These are phyloP conservation scores for Kuraishia piskuri DNA, from an alignment of 805 yeast species.

Conservation along the genomic window DNA sequence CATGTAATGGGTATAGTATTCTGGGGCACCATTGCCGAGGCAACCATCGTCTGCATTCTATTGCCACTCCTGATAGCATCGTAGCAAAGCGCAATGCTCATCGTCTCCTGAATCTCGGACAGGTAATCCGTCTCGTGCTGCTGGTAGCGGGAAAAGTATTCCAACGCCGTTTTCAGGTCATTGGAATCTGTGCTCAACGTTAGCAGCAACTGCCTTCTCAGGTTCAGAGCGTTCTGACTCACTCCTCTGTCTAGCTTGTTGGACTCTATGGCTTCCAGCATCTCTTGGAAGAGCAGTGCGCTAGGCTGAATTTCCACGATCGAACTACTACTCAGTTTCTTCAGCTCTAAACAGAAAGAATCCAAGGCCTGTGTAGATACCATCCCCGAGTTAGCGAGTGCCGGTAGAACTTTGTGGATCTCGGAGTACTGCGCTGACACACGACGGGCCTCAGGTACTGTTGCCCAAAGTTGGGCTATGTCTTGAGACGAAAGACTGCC, in stretches of 20 bases:
- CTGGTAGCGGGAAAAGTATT: slow-evolving; percentile 16
- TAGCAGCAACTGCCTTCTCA: neutral
- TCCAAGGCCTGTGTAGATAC: neutral
- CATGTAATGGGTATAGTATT: slow-evolving; percentile 16
- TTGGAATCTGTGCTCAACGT: slow-evolving; percentile 2
- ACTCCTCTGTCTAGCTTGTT: slow-evolving; percentile 1
- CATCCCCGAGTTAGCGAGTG: neutral
- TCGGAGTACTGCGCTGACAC: neutral
- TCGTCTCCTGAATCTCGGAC: slow-evolving; percentile 12
- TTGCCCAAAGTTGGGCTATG: neutral
- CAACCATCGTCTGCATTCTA: slow-evolving; percentile 10
- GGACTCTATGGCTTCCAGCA: neutral
- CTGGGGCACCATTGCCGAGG: slow-evolving; percentile 20
- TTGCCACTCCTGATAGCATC: slow-evolving; percentile 12
- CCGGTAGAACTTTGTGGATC: neutral
- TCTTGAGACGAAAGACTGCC: neutral
- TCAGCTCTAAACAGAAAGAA: neutral
- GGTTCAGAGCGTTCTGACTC: neutral
- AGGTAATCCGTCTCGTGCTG: slow-evolving; percentile 14
- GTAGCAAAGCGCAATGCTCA: slow-evolving; percentile 16
- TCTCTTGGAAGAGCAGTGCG: neutral
- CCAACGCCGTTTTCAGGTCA: slow-evolving; percentile 14
- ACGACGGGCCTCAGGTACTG: neutral
- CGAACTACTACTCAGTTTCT: neutral
- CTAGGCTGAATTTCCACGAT: neutral